phyloP scores from a whole-genome alignment of 2,329 filamentous ascomycete genomes.

The Phoma herbarum region DNA sequence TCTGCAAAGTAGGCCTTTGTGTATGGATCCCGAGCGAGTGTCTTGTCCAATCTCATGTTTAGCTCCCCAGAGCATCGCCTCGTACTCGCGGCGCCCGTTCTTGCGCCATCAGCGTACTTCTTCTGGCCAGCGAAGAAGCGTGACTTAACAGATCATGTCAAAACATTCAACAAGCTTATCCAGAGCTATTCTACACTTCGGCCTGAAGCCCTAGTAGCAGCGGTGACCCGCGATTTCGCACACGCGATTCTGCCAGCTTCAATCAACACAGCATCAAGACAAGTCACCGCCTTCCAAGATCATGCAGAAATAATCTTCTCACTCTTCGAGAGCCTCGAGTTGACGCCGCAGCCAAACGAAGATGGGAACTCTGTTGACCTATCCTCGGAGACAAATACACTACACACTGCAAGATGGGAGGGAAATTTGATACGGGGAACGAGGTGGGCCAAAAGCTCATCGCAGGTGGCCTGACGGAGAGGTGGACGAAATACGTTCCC shows the following conservation, averaged over 20 bases:
- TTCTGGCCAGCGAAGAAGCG: not conserved
- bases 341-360: conserved; percentile 50
- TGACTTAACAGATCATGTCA: not conserved
- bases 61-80: not conserved
- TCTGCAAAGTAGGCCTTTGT: not conserved
- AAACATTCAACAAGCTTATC: not conserved
- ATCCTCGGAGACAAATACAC: conserved; percentile 39
- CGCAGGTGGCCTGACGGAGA: conserved; percentile 29
- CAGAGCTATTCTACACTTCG: conserved; percentile 54
- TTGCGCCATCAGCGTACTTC: not conserved
- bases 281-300: conserved; percentile 49
- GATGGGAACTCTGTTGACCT: conserved; percentile 43
- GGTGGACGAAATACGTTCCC: conserved; percentile 33
- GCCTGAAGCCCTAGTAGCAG: conserved; percentile 49
- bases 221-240: conserved; percentile 50
- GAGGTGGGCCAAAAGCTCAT: conserved; percentile 30
- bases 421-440: conserved; percentile 29
- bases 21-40: not conserved
- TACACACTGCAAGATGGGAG: conserved; percentile 45
- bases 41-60: conserved; percentile 30
- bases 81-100: not conserved
- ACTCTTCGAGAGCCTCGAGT: conserved; percentile 54
- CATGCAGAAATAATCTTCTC: conserved; percentile 55
- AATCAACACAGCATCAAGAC: conserved; percentile 50
- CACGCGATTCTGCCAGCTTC: conserved; percentile 48